Evolutionary conservation across 140 eudicot species (phyloP).

Genomic region (Senecio squalidus): DNA sequence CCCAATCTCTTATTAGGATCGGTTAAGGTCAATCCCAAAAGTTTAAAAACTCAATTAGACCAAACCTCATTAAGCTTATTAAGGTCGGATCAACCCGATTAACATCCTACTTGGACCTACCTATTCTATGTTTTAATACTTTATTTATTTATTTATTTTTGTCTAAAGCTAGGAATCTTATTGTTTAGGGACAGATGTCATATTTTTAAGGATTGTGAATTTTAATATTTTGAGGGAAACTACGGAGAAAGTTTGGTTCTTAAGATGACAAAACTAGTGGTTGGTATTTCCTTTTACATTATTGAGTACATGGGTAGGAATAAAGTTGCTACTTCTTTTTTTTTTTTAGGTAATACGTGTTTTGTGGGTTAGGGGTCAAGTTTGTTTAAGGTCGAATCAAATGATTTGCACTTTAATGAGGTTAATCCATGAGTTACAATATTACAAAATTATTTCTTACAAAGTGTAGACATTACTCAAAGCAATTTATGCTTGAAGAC

Average conservation of each 20-base stretch:
- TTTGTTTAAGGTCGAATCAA: neutral
- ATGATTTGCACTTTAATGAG: neutral
- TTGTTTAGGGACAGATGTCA: slow-evolving; percentile 21
- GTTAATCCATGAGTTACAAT: neutral
- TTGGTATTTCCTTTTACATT: slow-evolving; percentile 2
- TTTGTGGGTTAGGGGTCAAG: neutral
- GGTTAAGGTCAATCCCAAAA: too few species aligned
- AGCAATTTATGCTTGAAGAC: too few species aligned
- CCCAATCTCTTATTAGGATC: too few species aligned
- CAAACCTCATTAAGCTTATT: too few species aligned
- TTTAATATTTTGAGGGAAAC: slow-evolving; percentile 19
- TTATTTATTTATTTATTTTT: neutral
- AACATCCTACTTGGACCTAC: too few species aligned
- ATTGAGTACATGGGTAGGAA: neutral
- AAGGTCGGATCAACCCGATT: too few species aligned
- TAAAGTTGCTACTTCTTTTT: too few species aligned
- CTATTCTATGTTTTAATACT: neutral
- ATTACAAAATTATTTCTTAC: too few species aligned
- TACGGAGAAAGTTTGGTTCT: slow-evolving; percentile 1
- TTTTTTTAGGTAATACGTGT: neutral
- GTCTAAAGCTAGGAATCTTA: neutral
- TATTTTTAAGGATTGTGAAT: neutral
- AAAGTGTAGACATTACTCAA: too few species aligned
- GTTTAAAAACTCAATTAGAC: too few species aligned
- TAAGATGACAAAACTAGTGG: slow-evolving; percentile 5